A percentile compares a stretch with the other conserved stretches of the same genome.
Evolutionary conservation across 345 rosid species (phyloP).

Genomic region (Dipteronia sinensis): DNA sequence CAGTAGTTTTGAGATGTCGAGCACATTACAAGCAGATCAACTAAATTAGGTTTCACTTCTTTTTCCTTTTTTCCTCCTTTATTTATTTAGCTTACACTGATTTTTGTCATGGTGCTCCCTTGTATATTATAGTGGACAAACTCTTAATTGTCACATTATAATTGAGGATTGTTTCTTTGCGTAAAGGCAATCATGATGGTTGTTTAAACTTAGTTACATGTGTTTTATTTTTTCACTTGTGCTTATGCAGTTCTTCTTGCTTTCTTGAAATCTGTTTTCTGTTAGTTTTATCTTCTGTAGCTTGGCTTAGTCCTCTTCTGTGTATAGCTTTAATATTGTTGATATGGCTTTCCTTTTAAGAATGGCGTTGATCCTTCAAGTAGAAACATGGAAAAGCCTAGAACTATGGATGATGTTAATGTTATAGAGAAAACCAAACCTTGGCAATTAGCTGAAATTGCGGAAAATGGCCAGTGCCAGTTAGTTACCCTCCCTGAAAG

Average conservation of each 20-base stretch:
- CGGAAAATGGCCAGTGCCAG: constrained; percentile 66
- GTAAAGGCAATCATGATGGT: constrained; percentile 6
- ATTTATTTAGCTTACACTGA: not conserved
- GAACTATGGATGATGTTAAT: constrained; percentile 63
- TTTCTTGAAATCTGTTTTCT: constrained; percentile 3
- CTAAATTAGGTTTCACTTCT: not conserved
- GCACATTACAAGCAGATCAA: not conserved
- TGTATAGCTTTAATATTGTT: not conserved
- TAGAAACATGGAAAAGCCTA: constrained; percentile 81
- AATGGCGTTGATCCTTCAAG: constrained; percentile 83
- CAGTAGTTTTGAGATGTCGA: not conserved
- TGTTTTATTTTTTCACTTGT: not conserved
- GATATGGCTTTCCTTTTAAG: constrained; percentile 36
- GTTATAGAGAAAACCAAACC: constrained; percentile 67
- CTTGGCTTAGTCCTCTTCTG: not conserved
- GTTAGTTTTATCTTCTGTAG: not conserved
- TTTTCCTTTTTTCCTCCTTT: not conserved
- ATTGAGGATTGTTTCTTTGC: not conserved
- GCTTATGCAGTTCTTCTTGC: constrained; percentile 9
- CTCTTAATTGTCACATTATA: not conserved
- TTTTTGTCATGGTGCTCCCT: not conserved
- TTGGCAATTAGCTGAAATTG: constrained; percentile 79
- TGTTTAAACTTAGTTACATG: not conserved
- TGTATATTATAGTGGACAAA: not conserved
- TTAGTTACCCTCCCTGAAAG: constrained; percentile 73